Percentiles rank a stretch among this genome's conserved stretches.
Conservation (phyloP, 345 rosid genomes). For the Corymbia maculata region DNA sequence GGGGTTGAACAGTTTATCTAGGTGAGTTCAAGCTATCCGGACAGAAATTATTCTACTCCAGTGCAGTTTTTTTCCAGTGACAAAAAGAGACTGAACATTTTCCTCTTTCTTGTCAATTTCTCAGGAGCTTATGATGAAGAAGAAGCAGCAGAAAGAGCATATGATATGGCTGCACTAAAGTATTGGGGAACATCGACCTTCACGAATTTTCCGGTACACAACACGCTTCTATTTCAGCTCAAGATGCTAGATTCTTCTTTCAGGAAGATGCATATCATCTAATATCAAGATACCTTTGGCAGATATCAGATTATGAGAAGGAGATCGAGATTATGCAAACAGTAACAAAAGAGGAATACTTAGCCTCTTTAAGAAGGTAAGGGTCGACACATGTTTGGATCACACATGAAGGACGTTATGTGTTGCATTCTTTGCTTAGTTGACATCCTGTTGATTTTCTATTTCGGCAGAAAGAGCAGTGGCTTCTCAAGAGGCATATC, state of each 20-base stretch:
- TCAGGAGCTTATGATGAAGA: conserved; percentile 66
- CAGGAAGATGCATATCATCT: neutral
- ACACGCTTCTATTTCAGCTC: neutral
- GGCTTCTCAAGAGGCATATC: conserved; percentile 74
- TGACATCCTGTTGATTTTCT: neutral
- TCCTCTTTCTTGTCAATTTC: neutral
- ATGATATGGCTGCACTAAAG: conserved; percentile 63
- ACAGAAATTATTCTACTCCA: neutral
- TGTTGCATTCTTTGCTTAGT: neutral
- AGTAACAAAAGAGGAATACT: conserved; percentile 51
- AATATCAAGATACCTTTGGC: neutral
- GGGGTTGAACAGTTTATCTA: conserved; percentile 39
- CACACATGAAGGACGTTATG: neutral
- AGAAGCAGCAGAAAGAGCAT: conserved; percentile 69
- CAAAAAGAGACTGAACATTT: neutral
- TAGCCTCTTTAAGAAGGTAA: conserved; percentile 59
- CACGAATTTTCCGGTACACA: conserved; percentile 48
- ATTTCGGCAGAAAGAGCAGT: conserved; percentile 43
- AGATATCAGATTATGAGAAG: conserved; percentile 44
- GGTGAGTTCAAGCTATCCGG: conserved; percentile 19
- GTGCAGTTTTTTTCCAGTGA: neutral
- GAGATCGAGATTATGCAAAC: conserved; percentile 55
- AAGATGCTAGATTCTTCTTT: neutral
- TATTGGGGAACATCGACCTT: conserved; percentile 58
- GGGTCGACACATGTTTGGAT: neutral